A percentile compares a stretch with the other conserved stretches of the same genome.
These are phyloP conservation scores for Chaetomium cochliodes DNA, from an alignment of 495 filamentous ascomycete genomes.

Conservation along the genomic window DNA sequence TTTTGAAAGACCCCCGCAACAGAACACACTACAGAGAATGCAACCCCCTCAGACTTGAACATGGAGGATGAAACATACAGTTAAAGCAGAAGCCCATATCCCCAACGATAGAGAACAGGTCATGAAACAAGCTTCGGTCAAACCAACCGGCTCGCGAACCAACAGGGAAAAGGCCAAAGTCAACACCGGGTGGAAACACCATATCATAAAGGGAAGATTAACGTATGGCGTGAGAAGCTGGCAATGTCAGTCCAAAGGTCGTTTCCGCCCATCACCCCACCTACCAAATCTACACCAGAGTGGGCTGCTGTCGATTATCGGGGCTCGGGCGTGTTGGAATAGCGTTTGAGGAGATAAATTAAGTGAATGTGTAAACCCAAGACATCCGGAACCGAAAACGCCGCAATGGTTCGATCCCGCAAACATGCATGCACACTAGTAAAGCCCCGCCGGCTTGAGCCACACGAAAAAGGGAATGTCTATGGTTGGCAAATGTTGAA, in stretches of 20 bases:
- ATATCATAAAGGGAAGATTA: not conserved
- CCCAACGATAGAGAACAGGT: not conserved
- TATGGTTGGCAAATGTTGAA: slow-evolving; percentile 2
- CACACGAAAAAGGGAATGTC: slow-evolving; percentile 9
- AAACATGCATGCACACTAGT: slow-evolving; percentile 17
- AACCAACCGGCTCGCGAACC: not conserved
- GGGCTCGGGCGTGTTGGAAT: not conserved
- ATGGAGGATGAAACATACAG: too few relatives aligned
- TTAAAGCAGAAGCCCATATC: too few relatives aligned
- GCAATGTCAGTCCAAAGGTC: not conserved
- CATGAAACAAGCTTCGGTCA: not conserved
- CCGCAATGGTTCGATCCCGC: slow-evolving; percentile 9
- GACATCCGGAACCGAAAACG: slow-evolving; percentile 2
- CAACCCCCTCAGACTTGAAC: too few relatives aligned
- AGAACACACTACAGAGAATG: not conserved
- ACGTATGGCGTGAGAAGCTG: not conserved
- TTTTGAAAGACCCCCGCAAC: too few relatives aligned
- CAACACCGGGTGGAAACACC: not conserved
- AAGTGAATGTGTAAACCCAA: not conserved
- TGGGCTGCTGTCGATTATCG: not conserved
- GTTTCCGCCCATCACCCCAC: too few relatives aligned
- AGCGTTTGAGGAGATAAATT: not conserved
- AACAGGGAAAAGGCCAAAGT: not conserved
- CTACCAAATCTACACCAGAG: too few relatives aligned
- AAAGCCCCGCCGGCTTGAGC: not conserved